Conservation (phyloP, 805 yeast genomes). For the Monosporozyma unispora region DNA sequence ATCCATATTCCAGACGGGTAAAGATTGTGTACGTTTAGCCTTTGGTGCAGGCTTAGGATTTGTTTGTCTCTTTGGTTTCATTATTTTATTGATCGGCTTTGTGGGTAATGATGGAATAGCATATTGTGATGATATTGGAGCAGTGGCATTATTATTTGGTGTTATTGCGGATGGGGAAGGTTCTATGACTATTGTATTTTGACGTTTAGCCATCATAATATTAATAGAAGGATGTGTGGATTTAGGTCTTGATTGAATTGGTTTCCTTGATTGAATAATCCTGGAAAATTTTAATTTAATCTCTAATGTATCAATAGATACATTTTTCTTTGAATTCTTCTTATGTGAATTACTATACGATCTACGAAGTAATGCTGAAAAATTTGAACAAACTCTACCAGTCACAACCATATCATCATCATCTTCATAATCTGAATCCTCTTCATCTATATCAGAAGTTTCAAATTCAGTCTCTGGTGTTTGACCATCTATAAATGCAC, state of each 20-base stretch:
- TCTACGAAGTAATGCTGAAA: conserved; percentile 26
- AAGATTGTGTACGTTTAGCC: conserved; percentile 38
- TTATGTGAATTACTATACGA: conserved; percentile 17
- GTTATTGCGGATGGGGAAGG: not conserved
- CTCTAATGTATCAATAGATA: conserved; percentile 25
- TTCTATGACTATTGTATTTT: not conserved
- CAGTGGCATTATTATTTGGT: not conserved
- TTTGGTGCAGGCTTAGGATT: conserved; percentile 40
- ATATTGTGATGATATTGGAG: conserved; percentile 1
- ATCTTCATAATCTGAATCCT: conserved; percentile 12
- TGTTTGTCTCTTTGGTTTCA: conserved; percentile 24
- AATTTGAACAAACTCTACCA: conserved; percentile 31
- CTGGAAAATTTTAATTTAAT: conserved; percentile 27
- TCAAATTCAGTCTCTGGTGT: not conserved
- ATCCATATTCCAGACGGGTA: conserved; percentile 32
- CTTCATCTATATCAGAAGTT: conserved; percentile 5
- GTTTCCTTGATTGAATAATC: conserved; percentile 10
- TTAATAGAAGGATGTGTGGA: not conserved
- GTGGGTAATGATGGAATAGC: conserved; percentile 1
- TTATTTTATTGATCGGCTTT: not conserved
- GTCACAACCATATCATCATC: conserved; percentile 20
- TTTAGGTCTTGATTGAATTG: not conserved
- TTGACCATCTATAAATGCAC: not conserved
- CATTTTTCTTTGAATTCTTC: conserved; percentile 6
- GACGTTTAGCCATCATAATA: not conserved